A percentile compares a stretch with the other conserved stretches of the same genome.
Evolutionary conservation across 1,284 basidiomycete species (phyloP).

Genomic region (Ustilago cynodontis): DNA sequence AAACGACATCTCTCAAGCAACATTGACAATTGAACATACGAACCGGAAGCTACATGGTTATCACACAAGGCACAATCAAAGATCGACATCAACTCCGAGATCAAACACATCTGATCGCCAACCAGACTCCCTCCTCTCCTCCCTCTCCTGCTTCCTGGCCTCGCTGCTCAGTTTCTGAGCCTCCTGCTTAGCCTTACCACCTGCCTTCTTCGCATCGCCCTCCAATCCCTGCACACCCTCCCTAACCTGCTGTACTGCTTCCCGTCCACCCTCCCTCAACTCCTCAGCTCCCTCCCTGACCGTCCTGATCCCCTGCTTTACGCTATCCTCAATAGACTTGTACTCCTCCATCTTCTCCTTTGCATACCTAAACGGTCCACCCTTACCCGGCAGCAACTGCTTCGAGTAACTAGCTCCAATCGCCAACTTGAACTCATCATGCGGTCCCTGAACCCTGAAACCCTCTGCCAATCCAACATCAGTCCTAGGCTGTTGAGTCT

Average conservation of each 20-base stretch:
- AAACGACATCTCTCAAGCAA: background rate
- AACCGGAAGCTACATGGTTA: background rate
- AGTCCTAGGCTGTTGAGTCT: constrained; percentile 65
- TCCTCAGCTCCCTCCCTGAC: constrained; percentile 31
- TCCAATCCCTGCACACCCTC: constrained; percentile 35
- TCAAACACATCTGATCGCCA: constrained; percentile 71
- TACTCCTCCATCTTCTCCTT: constrained; percentile 69
- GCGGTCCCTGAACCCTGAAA: constrained; percentile 65
- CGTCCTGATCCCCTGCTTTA: constrained; percentile 31
- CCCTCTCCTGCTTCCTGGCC: constrained; percentile 66
- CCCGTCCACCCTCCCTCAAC: constrained; percentile 34
- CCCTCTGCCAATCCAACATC: constrained; percentile 46
- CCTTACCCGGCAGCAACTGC: constrained; percentile 71
- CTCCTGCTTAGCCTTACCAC: constrained; percentile 59
- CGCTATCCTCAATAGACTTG: constrained; percentile 56
- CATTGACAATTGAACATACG: too few relatives aligned
- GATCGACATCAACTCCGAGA: constrained; percentile 33
- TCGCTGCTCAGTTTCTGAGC: constrained; percentile 54
- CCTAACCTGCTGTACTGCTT: constrained; percentile 47
- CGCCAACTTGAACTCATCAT: constrained; percentile 72
- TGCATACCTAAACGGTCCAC: constrained; percentile 61
- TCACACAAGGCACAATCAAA: background rate
- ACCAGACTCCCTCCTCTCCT: constrained; percentile 70
- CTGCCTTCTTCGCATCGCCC: constrained; percentile 56
- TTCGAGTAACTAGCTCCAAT: constrained; percentile 72